Evolutionary conservation across 176 grass and related monocot genomes (phyloP).

Genomic region (Ananas comosus): DNA sequence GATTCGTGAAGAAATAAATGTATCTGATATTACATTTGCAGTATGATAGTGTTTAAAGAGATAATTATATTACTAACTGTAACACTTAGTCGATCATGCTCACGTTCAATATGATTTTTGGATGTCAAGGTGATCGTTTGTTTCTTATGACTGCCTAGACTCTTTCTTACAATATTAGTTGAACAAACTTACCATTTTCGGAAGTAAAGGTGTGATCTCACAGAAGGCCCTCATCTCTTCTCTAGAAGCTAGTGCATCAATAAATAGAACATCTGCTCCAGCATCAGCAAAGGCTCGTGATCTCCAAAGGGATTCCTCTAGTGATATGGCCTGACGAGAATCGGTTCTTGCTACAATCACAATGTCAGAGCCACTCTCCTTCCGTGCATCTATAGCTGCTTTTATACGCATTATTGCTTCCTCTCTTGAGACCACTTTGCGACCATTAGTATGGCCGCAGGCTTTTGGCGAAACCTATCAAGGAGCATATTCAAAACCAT

Average conservation of each 20-base stretch:
- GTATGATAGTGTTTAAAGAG: background rate
- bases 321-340: slow-evolving; percentile 79
- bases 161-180: too few relatives aligned
- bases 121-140: too few relatives aligned
- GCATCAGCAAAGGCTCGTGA: slow-evolving; percentile 79
- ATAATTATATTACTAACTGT: background rate
- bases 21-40: background rate
- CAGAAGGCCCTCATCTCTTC: slow-evolving; percentile 90
- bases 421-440: slow-evolving; percentile 84
- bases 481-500: slow-evolving; percentile 39
- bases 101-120: background rate
- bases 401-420: slow-evolving; percentile 87
- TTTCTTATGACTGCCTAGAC: too few relatives aligned
- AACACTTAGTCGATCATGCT: background rate
- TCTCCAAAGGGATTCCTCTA: slow-evolving; percentile 80
- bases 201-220: slow-evolving; percentile 61
- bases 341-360: slow-evolving; percentile 89
- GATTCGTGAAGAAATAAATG: background rate
- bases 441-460: slow-evolving; percentile 86
- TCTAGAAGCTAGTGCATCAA: slow-evolving; percentile 88
- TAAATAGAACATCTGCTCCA: slow-evolving; percentile 87
- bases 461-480: slow-evolving; percentile 96
- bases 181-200: slow-evolving; percentile 73
- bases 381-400: slow-evolving; percentile 83
- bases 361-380: slow-evolving; percentile 88